Base-by-base conservation (phyloP, 2,329 filamentous ascomycete genomes). In the Colletotrichum sojae region DNA sequence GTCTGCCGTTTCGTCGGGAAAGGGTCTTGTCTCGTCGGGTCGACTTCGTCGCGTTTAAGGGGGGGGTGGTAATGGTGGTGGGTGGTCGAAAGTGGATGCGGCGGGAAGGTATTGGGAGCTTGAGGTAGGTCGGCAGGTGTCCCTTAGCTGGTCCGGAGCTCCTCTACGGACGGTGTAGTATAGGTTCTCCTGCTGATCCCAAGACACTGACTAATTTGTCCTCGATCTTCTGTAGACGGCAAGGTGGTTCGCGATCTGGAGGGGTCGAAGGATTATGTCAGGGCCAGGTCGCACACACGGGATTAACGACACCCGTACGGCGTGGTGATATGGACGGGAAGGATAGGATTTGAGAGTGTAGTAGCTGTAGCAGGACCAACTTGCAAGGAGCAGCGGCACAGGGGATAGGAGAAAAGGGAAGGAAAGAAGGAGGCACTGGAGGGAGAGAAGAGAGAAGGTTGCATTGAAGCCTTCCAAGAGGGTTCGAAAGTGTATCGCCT, bases 401-500 rank as follows among this genome's bases (percentile, higher is more conserved):
- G 45, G 16, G 16, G 15, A n/a, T 6, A 48, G 18, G 16, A 48
- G 9, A 20, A 46, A 4, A n/a, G 45, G 20, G 10, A 18, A 49
- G 46, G 25, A 20, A 49, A 49, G 46, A 20, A 20, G 46, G 13
- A 49, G 18, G 22, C 22, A 5, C 4, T 25, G 22, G 22, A 49
- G 46, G 46, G 46, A 49, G 15, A 46, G 49, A 56, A 57, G 22
- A 31, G 13, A 54, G 53, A 43, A 18, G 62, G 54, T 58, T 57
- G 66, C 66, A 69, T 69, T 69, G 66, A 69, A 60, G 54, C 62
- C 27, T 48, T 55, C 43, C 22, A 66, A 61, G 62, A 69, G 66
- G 66, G 62, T 69, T 69, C 43, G 36, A 65, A 69, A 69, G 62
- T 68, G 62, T 69, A 55, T 10, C 31, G 8, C 31, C 31, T 9